Evolutionary conservation across 23 red algal species (phyloP).

Genomic region (Gracilaria gracilis): DNA sequence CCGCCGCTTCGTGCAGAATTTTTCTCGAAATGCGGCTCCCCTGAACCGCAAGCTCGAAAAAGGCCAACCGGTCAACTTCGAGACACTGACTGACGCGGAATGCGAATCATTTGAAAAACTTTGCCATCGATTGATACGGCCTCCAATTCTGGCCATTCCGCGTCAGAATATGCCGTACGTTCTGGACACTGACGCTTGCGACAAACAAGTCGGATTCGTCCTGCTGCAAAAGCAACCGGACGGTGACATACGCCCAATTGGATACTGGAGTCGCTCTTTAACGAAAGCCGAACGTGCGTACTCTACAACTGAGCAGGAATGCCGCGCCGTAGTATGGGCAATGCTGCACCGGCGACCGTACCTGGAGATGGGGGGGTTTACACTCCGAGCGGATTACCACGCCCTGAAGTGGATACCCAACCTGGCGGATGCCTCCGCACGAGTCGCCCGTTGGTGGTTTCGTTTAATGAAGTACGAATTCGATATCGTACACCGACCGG

Average conservation of each 20-base stretch:
- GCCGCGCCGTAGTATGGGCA: slow-evolving; percentile 38
- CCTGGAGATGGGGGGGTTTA: slow-evolving; percentile 13
- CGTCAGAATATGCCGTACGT: not conserved
- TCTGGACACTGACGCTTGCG: not conserved
- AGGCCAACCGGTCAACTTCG: slow-evolving; percentile 8
- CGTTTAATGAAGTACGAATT: slow-evolving; percentile 55
- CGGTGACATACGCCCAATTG: slow-evolving; percentile 17
- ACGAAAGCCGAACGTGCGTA: slow-evolving; percentile 16
- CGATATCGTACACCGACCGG: slow-evolving; percentile 20
- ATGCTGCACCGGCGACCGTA: slow-evolving; percentile 26
- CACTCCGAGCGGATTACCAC: slow-evolving; percentile 7
- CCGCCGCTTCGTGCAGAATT: slow-evolving; percentile 32
- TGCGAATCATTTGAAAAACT: not conserved
- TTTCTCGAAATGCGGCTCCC: not conserved
- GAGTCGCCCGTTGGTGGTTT: slow-evolving; percentile 22
- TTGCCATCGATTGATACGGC: not conserved
- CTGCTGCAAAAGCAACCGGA: slow-evolving; percentile 27
- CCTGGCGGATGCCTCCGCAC: not conserved
- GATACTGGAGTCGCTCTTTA: slow-evolving; percentile 19
- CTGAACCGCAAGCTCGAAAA: slow-evolving; percentile 21
- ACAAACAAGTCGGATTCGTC: too few species aligned
- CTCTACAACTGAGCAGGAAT: slow-evolving; percentile 11
- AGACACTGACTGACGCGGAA: not conserved
- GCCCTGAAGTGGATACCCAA: slow-evolving; percentile 32
- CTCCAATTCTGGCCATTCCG: not conserved